A percentile compares a stretch with the other conserved stretches of the same genome.
phyloP scores from a whole-genome alignment of 1,139 yeast species.

The Diutina siamensis region DNA sequence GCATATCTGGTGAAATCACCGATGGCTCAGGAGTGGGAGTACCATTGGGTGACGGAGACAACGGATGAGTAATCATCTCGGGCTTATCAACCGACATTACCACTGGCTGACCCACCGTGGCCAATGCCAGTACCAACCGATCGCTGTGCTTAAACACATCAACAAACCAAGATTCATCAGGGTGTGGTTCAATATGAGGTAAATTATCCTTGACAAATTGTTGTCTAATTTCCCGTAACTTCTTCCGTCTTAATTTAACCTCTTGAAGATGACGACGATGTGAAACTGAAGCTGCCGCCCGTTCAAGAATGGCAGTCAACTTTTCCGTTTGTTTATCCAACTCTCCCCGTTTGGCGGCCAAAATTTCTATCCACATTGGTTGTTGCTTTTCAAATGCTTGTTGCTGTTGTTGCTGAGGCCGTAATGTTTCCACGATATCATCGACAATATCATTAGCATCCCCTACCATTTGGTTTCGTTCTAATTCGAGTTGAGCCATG shows the following conservation, averaged over 20 bases:
- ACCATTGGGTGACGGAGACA: background rate
- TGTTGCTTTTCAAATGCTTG: constrained; percentile 17
- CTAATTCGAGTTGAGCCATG: constrained; percentile 12
- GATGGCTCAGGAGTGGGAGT: background rate
- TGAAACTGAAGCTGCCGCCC: background rate
- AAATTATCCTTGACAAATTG: background rate
- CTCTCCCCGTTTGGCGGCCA: constrained; percentile 17
- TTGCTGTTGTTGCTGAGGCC: constrained; percentile 7
- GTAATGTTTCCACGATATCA: constrained; percentile 12
- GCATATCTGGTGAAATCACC: background rate
- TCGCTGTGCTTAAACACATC: background rate
- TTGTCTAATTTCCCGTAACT: background rate
- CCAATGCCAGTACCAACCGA: background rate
- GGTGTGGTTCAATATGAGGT: background rate
- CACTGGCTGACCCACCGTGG: background rate
- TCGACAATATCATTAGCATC: constrained; percentile 25
- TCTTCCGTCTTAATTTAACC: background rate
- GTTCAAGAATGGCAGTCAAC: background rate
- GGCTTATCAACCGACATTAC: background rate
- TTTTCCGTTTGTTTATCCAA: constrained; percentile 19
- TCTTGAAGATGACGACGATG: background rate
- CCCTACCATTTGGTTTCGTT: constrained; percentile 21
- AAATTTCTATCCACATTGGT: constrained; percentile 17
- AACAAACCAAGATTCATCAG: background rate
- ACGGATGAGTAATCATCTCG: background rate